Conservation (phyloP, 1,284 basidiomycete species). For the Pterula multifida region DNA sequence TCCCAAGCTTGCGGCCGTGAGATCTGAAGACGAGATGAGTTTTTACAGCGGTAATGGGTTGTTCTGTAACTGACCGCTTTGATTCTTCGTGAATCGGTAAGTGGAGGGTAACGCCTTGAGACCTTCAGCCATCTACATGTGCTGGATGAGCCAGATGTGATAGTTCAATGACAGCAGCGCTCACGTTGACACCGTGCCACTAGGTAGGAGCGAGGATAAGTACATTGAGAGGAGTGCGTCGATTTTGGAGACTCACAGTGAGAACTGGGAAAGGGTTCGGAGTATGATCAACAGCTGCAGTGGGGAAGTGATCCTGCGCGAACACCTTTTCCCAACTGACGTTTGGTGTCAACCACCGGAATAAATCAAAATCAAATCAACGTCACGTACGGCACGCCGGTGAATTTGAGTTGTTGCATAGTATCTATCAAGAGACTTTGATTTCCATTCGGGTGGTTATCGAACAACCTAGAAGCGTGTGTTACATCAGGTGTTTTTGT, state of each 20-base stretch:
- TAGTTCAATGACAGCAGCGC: background rate
- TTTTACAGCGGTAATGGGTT: background rate
- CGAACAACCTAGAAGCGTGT: slow-evolving; percentile 30
- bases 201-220: background rate
- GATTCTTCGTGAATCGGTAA: slow-evolving; percentile 45
- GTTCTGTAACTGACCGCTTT: slow-evolving; percentile 25
- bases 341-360: slow-evolving; percentile 10
- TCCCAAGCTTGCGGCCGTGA: slow-evolving; percentile 37
- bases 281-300: slow-evolving; percentile 19
- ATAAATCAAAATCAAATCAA: slow-evolving; percentile 16
- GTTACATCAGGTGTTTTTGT: background rate
- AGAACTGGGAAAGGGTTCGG: slow-evolving; percentile 17
- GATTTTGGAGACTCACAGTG: background rate
- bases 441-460: slow-evolving; percentile 36
- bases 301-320: slow-evolving; percentile 25
- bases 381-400: slow-evolving; percentile 40
- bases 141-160: background rate
- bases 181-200: slow-evolving; percentile 5
- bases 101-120: slow-evolving; percentile 43
- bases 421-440: slow-evolving; percentile 41
- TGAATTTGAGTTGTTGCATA: slow-evolving; percentile 38
- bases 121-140: slow-evolving; percentile 28
- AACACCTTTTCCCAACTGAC: slow-evolving; percentile 20
- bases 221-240: background rate
- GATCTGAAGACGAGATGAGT: slow-evolving; percentile 20